Base-by-base conservation (phyloP, 2,329 filamentous ascomycete species). In the Ophiostoma quercus region DNA sequence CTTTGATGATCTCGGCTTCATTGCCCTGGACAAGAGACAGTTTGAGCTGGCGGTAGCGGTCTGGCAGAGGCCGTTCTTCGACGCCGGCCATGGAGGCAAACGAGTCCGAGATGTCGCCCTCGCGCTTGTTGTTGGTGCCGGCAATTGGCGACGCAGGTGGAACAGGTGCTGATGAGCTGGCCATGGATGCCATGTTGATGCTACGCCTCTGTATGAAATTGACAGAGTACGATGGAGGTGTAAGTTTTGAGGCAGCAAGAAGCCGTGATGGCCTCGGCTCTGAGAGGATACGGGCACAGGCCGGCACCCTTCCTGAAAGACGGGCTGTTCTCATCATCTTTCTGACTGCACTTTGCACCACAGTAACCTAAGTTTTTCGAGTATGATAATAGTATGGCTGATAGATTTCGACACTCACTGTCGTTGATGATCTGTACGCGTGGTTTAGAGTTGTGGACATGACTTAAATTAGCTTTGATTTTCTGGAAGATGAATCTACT, bases 41-140 rank as follows among this genome's bases (percentile, higher is more conserved):
- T 74, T 90, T 90, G 12, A 88, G 78, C 29, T 83, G 76, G 8
- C 85, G 81, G 74, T 86, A 90, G 0, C 85, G 80, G 71, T 83
- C 79, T 0, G 87, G 86, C 0, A 90, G 79, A 0, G 84, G 82
- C 12, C 78, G 75, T 4, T 78, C 75, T 8, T 79, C 74, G 1
- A 75, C 75, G 0, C 85, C 84, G 0, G 85, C 86, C 1, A 90
- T 78, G 0, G 87, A 89, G 0, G 83, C 83, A 70, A 90, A 90
- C 0, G 86, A 79, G 68, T 87, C 86, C 0, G 87, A 87, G 43
- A 90, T 89, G 73, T 88, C 83, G 2, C 87, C 87, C 73, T 87
- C 85, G 54, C 84, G 82, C 73, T 87, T 87, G 11, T 19, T 66
- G 37, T 47, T 66, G 37, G 65, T 65, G 32, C 62, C 60, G 29